A percentile compares a stretch with the other conserved stretches of the same genome.
Evolutionary conservation across 2,329 filamentous ascomycete genomes (phyloP).

Genomic region (Delphinella strobiligena): DNA sequence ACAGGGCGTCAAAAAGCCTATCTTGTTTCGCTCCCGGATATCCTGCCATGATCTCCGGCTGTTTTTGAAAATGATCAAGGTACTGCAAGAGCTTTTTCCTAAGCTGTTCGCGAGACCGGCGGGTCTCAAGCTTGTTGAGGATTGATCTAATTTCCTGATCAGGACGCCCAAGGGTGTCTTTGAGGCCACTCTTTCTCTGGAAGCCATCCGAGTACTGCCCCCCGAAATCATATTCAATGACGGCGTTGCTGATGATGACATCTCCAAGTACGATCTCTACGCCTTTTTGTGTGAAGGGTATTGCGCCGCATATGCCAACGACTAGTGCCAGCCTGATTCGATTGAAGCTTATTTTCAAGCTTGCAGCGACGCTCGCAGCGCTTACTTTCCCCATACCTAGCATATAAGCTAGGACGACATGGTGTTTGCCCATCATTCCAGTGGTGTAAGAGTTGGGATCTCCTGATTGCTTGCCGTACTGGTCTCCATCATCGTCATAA

Average conservation of each 20-base stretch:
- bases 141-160: slow-evolving; percentile 14
- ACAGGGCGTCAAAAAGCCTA: slow-evolving; percentile 12
- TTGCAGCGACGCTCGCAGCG: slow-evolving; percentile 9
- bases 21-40: slow-evolving; percentile 14
- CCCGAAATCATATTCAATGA: slow-evolving; percentile 21
- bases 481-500: no score
- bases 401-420: slow-evolving; percentile 12
- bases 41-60: no score
- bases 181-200: slow-evolving; percentile 10
- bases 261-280: no score
- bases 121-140: slow-evolving; percentile 11
- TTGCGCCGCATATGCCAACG: slow-evolving; percentile 15
- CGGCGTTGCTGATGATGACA: slow-evolving; percentile 18
- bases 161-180: slow-evolving; percentile 13
- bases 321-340: slow-evolving; percentile 12
- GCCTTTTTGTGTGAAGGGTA: background rate
- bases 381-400: slow-evolving; percentile 9
- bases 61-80: background rate
- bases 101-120: background rate
- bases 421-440: slow-evolving; percentile 11
- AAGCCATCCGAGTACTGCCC: slow-evolving; percentile 15
- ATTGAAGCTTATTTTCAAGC: slow-evolving; percentile 11
- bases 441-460: slow-evolving; percentile 15
- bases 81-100: background rate
- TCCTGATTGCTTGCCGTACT: slow-evolving; percentile 8